These are phyloP conservation scores for Thalassia testudinum DNA, from an alignment of 116 monocot genomes.

Conservation along the genomic window DNA sequence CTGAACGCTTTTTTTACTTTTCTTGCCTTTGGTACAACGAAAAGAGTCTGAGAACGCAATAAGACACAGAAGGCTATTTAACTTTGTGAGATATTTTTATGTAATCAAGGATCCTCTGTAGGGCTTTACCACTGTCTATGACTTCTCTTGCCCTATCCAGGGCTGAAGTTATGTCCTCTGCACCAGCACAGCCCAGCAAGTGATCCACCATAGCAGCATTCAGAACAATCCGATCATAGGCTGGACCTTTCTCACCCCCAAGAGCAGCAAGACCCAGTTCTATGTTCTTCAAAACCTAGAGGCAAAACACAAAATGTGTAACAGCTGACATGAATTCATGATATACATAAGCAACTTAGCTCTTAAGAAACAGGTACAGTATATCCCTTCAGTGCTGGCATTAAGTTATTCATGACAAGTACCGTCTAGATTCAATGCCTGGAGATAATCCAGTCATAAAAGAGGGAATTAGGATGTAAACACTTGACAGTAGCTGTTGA, in stretches of 20 bases:
- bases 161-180: constrained; percentile 46
- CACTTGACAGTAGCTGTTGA: not conserved
- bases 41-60: no score
- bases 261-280: constrained; percentile 77
- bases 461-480: not conserved
- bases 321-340: not conserved
- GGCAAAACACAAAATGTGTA: not conserved
- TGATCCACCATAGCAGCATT: constrained; percentile 94
- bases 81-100: constrained; percentile 70
- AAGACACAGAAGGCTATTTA: not conserved
- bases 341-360: no score
- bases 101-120: constrained; percentile 66
- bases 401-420: no score
- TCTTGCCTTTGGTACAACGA: no score
- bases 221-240: constrained; percentile 77
- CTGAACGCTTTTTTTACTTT: no score
- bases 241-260: constrained; percentile 68
- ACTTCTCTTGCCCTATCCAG: constrained; percentile 78
- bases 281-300: constrained; percentile 65
- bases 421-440: no score
- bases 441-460: no score
- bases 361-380: not conserved
- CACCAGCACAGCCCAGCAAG: constrained; percentile 63
- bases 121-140: constrained; percentile 80
- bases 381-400: no score